Percentiles rank a stretch among this genome's conserved stretches.
These are phyloP conservation scores for Tephrocybe sp. DNA, from an alignment of 768 basidiomycete species.

Conservation along the genomic window DNA sequence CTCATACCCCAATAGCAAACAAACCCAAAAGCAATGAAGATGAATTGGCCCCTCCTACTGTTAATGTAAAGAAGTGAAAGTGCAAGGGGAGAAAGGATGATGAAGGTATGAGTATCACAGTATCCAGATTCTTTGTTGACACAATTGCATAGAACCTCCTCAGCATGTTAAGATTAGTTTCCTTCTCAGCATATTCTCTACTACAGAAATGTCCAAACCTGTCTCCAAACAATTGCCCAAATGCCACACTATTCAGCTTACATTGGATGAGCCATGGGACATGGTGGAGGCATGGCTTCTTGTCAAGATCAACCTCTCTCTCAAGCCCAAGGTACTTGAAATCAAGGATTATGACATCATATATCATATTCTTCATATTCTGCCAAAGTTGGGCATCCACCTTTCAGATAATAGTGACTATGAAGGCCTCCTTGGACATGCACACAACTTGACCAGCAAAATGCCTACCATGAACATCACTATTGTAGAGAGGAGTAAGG, in stretches of 20 bases:
- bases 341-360: not conserved
- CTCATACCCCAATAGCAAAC: too few relatives aligned
- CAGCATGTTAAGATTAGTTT: too few relatives aligned
- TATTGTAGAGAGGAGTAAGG: not conserved
- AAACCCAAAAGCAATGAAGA: too few relatives aligned
- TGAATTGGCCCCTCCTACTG: too few relatives aligned
- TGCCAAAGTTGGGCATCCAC: not conserved
- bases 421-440: not conserved
- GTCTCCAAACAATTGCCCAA: not conserved
- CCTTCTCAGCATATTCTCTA: not conserved
- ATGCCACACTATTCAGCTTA: not conserved
- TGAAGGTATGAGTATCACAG: too few relatives aligned
- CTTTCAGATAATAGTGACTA: not conserved
- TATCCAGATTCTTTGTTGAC: too few relatives aligned
- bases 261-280: not conserved
- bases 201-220: not conserved
- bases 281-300: conserved; percentile 2
- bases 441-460: not conserved
- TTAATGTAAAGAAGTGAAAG: too few relatives aligned
- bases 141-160: too few relatives aligned
- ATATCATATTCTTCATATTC: not conserved
- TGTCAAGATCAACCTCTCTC: not conserved
- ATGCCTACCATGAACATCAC: not conserved
- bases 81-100: too few relatives aligned
- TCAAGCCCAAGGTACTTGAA: not conserved